These are phyloP conservation scores for Sugiyamaella pinicola DNA, from an alignment of 1,139 yeast genomes.

Conservation along the genomic window DNA sequence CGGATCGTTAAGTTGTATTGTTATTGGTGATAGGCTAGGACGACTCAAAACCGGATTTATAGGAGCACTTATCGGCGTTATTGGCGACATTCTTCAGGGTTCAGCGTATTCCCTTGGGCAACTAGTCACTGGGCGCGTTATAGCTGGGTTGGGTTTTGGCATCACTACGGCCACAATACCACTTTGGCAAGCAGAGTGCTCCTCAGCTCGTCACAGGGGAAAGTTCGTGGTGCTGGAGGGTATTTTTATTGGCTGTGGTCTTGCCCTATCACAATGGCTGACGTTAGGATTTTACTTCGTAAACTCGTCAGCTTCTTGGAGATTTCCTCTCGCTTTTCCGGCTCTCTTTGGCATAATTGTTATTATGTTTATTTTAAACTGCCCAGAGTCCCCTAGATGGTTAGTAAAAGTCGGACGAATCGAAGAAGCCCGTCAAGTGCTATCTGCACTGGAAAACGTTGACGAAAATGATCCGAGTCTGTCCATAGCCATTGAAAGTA, in stretches of 20 bases:
- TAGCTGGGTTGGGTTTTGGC: constrained; percentile 81
- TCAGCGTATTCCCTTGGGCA: constrained; percentile 66
- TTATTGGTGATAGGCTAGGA: constrained; percentile 62
- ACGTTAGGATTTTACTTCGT: constrained; percentile 53
- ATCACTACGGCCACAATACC: constrained; percentile 80
- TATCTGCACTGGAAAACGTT: constrained; percentile 45
- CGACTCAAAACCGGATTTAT: constrained; percentile 61
- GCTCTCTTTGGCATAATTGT: constrained; percentile 37
- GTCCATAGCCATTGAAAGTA: constrained; percentile 29
- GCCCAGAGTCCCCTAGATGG: constrained; percentile 59
- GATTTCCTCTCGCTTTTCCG: constrained; percentile 46
- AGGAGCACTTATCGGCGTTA: constrained; percentile 58
- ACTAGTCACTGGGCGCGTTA: constrained; percentile 71
- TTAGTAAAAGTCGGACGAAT: constrained; percentile 47
- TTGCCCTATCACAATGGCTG: constrained; percentile 74
- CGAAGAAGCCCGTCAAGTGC: constrained; percentile 47
- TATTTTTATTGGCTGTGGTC: constrained; percentile 71
- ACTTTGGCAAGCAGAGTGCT: constrained; percentile 81
- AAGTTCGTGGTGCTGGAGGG: constrained; percentile 71
- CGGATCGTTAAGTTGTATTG: constrained; percentile 63
- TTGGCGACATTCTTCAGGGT: constrained; percentile 65
- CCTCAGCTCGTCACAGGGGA: constrained; percentile 74
- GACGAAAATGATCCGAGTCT: constrained; percentile 31
- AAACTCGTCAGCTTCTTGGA: constrained; percentile 56
- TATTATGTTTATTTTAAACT: constrained; percentile 29